A percentile compares a stretch with the other conserved stretches of the same genome.
Evolutionary conservation across 768 basidiomycete species (phyloP).

Genomic region (Candolleomyces efflorescens): DNA sequence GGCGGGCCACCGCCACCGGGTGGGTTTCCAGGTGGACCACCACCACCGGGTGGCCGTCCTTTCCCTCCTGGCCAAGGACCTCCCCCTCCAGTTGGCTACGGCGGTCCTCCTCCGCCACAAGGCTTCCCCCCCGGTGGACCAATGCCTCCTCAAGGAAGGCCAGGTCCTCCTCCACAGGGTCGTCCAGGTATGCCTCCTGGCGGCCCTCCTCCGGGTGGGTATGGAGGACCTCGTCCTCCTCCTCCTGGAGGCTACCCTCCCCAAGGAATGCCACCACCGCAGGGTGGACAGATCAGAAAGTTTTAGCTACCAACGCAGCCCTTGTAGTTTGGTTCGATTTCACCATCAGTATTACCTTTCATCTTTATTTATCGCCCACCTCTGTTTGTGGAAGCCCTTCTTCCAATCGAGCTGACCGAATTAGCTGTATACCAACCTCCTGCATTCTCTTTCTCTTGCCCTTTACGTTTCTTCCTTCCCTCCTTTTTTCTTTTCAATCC

Average conservation of each 20-base stretch:
- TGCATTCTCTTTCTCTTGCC: background rate
- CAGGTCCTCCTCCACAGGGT: slow-evolving; percentile 25
- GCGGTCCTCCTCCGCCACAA: slow-evolving; percentile 20
- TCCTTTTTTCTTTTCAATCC: background rate
- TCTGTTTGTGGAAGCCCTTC: background rate
- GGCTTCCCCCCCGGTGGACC: slow-evolving; percentile 35
- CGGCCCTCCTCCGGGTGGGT: slow-evolving; percentile 10
- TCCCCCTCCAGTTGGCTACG: slow-evolving; percentile 13
- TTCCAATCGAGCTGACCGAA: background rate
- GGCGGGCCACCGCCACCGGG: slow-evolving; percentile 11
- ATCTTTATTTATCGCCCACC: slow-evolving; percentile 9
- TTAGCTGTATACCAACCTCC: slow-evolving; percentile 4
- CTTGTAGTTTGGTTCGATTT: background rate
- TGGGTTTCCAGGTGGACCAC: slow-evolving; percentile 10
- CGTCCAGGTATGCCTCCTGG: slow-evolving; percentile 12
- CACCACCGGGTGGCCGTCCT: slow-evolving; percentile 15
- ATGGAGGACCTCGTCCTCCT: slow-evolving; percentile 10
- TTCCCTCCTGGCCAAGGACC: slow-evolving; percentile 15
- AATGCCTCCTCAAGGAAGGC: slow-evolving; percentile 33
- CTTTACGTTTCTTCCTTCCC: background rate
- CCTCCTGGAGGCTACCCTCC: slow-evolving; percentile 9
- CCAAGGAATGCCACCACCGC: background rate
- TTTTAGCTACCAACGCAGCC: background rate
- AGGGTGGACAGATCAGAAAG: background rate
- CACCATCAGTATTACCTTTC: background rate